These are phyloP conservation scores for Stereum hirsutum DNA, from an alignment of 1,284 basidiomycete species.

Conservation along the genomic window DNA sequence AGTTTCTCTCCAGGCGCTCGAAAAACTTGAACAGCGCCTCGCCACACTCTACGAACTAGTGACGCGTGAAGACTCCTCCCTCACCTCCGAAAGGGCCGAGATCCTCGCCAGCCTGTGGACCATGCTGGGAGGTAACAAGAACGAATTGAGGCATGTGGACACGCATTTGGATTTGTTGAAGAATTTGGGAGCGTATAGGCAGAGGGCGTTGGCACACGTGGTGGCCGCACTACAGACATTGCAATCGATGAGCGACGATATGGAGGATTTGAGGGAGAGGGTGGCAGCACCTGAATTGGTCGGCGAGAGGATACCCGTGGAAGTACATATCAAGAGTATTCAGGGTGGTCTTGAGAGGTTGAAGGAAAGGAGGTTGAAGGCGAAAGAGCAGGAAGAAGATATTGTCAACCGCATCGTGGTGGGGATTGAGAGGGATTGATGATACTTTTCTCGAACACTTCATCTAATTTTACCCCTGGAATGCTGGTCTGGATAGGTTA, in stretches of 20 bases:
- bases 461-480: too few species aligned
- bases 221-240: constrained; percentile 51
- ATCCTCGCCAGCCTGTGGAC: constrained; percentile 63
- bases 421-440: too few species aligned
- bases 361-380: constrained; percentile 40
- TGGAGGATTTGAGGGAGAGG: constrained; percentile 63
- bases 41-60: constrained; percentile 44
- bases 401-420: too few species aligned
- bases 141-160: constrained; percentile 34
- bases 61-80: constrained; percentile 40
- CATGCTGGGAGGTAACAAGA: constrained; percentile 48
- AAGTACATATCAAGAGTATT: constrained; percentile 67
- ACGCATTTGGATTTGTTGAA: constrained; percentile 41
- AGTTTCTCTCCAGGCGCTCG: constrained; percentile 39
- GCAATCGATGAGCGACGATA: constrained; percentile 53
- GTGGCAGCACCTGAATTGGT: constrained; percentile 55
- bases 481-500: too few species aligned
- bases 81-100: constrained; percentile 35
- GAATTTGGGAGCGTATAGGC: constrained; percentile 44
- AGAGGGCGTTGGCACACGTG: constrained; percentile 52
- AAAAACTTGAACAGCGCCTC: constrained; percentile 52
- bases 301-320: constrained; percentile 47
- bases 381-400: constrained; percentile 25
- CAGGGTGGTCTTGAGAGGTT: constrained; percentile 51
- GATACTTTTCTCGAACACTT: too few species aligned